phyloP scores from a whole-genome alignment of 2,329 filamentous ascomycete genomes.

The Didymella arachidicola region DNA sequence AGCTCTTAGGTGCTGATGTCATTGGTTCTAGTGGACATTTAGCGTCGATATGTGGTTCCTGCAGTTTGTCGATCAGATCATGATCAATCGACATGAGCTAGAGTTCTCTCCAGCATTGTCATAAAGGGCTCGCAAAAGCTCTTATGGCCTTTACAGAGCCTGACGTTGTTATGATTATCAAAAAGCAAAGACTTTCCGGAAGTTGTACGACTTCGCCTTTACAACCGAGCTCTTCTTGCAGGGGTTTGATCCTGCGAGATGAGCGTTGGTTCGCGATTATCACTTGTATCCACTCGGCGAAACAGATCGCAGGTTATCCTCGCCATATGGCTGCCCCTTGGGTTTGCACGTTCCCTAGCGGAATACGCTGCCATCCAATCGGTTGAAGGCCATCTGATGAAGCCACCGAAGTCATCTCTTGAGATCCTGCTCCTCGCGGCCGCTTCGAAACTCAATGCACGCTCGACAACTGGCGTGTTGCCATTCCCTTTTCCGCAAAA shows the following conservation, averaged over 20 bases:
- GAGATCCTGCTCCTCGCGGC: constrained; percentile 6
- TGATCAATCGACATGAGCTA: background rate
- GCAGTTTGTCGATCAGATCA: constrained; percentile 13
- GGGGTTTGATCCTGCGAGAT: constrained; percentile 15
- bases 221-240: background rate
- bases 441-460: constrained; percentile 5
- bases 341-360: constrained; percentile 5
- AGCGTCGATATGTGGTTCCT: constrained; percentile 13
- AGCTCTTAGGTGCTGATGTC: constrained; percentile 9
- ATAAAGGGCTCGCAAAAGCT: background rate
- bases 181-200: constrained; percentile 3
- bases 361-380: constrained; percentile 8
- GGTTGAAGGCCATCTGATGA: background rate
- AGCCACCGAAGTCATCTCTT: background rate
- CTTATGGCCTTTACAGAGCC: no score
- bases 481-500: background rate
- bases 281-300: constrained; percentile 2
- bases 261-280: constrained; percentile 14
- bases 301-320: constrained; percentile 1
- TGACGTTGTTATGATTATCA: background rate
- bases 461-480: background rate
- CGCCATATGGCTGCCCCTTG: constrained; percentile 8
- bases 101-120: background rate
- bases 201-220: background rate
- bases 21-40: constrained; percentile 9